Evolutionary conservation across 2,329 filamentous ascomycete genomes (phyloP).

Genomic region (Sarocladium brachiariae): DNA sequence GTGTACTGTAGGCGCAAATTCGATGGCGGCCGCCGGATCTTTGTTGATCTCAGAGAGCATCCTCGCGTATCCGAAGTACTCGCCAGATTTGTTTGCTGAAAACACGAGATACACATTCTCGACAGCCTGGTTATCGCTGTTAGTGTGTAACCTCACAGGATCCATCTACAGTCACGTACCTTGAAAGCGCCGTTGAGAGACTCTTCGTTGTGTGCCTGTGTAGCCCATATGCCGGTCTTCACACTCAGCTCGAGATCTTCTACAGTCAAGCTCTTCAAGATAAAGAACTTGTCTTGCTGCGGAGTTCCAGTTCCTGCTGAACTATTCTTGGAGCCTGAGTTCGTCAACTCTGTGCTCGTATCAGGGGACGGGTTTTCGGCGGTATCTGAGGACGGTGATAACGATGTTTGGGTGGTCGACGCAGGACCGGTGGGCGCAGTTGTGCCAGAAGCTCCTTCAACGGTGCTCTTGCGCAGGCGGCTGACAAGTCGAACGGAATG

Average conservation of each 20-base stretch:
- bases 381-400: neutral
- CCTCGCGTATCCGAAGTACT: slow-evolving; percentile 91
- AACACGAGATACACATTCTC: slow-evolving; percentile 90
- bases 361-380: slow-evolving; percentile 10
- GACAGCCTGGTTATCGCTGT: slow-evolving; percentile 46
- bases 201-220: slow-evolving; percentile 89
- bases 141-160: slow-evolving; percentile 7
- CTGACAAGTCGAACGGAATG: slow-evolving; percentile 81
- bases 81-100: slow-evolving; percentile 94
- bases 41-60: slow-evolving; percentile 83
- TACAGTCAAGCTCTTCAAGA: slow-evolving; percentile 86
- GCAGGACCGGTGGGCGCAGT: slow-evolving; percentile 48
- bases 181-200: slow-evolving; percentile 74
- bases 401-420: neutral
- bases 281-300: slow-evolving; percentile 72
- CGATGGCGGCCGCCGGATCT: slow-evolving; percentile 61
- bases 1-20: slow-evolving; percentile 61
- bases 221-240: slow-evolving; percentile 86
- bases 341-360: neutral
- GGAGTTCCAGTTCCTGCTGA: neutral
- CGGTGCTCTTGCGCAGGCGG: slow-evolving; percentile 58
- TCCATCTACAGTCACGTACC: slow-evolving; percentile 39
- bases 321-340: neutral
- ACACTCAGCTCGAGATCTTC: slow-evolving; percentile 87
- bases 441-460: slow-evolving; percentile 37